Conservation (phyloP, 352 stramenopile genomes). For the Phytopythium oedochilum region DNA sequence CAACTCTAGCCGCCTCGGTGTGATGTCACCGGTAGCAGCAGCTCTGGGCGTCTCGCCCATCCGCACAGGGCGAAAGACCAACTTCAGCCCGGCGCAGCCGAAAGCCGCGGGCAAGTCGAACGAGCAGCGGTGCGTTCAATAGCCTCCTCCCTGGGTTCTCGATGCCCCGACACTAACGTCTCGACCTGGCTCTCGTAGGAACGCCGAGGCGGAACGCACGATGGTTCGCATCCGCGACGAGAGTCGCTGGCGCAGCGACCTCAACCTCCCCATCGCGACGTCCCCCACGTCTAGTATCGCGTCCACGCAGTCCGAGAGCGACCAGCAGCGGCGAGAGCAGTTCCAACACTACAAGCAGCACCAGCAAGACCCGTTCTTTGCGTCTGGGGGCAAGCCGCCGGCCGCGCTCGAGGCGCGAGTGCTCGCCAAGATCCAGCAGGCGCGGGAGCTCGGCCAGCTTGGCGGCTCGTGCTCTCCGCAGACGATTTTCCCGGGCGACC, state of each 20-base stretch:
- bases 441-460: slow-evolving; percentile 59
- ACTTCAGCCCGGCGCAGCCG: slow-evolving; percentile 12
- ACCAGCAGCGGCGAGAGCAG: slow-evolving; percentile 7
- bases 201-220: slow-evolving; percentile 55
- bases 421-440: slow-evolving; percentile 50
- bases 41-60: slow-evolving; percentile 41
- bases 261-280: slow-evolving; percentile 19
- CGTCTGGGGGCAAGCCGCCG: slow-evolving; percentile 22
- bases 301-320: not conserved
- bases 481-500: slow-evolving; percentile 64
- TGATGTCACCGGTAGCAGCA: not conserved
- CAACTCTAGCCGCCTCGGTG: not conserved
- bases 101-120: slow-evolving; percentile 69
- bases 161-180: not conserved
- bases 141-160: not conserved
- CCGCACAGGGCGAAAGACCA: slow-evolving; percentile 53
- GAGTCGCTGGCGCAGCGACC: slow-evolving; percentile 49
- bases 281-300: slow-evolving; percentile 11
- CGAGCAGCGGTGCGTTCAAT: slow-evolving; percentile 41
- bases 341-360: slow-evolving; percentile 18
- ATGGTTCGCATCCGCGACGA: slow-evolving; percentile 71
- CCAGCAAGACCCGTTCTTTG: slow-evolving; percentile 29
- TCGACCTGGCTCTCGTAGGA: slow-evolving; percentile 13
- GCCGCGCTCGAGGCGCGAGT: slow-evolving; percentile 49
- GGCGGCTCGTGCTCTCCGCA: slow-evolving; percentile 34